phyloP scores from a whole-genome alignment of 2,329 filamentous ascomycete genomes.

The Aspergillus oerlinghausenensis region DNA sequence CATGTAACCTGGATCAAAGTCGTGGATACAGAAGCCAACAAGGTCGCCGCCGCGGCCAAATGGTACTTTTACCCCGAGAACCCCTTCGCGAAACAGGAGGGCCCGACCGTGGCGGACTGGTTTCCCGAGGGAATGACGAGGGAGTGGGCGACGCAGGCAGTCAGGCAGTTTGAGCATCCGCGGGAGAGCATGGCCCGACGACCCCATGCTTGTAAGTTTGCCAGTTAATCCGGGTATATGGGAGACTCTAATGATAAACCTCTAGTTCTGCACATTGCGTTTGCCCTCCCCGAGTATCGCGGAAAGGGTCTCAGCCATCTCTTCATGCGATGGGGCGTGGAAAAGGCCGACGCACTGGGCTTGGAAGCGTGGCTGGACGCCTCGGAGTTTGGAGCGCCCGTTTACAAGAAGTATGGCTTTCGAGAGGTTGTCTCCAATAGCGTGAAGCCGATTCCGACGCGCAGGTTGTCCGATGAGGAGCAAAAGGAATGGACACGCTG shows the following conservation, averaged over 20 bases:
- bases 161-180: conserved; percentile 14
- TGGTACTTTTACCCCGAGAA: conserved; percentile 29
- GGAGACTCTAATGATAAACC: not conserved
- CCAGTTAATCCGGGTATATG: not conserved
- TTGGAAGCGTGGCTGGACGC: conserved; percentile 23
- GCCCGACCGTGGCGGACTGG: conserved; percentile 22
- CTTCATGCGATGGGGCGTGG: conserved; percentile 23
- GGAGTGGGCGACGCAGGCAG: conserved; percentile 15
- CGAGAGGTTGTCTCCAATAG: not conserved
- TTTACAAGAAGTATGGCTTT: conserved; percentile 14
- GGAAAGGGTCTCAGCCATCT: conserved; percentile 18
- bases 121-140: conserved; percentile 25
- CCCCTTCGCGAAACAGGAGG: conserved; percentile 17
- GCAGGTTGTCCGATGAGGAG: conserved; percentile 3
- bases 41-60: conserved; percentile 23
- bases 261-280: conserved; percentile 20
- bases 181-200: conserved; percentile 14
- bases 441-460: not conserved
- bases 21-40: conserved; percentile 22
- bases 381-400: conserved; percentile 8
- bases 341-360: conserved; percentile 21
- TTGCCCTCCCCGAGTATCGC: conserved; percentile 23
- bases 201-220: conserved; percentile 19
- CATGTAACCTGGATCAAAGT: conserved; percentile 29
- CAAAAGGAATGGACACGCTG: conserved; percentile 3